phyloP scores from a whole-genome alignment of 2,329 filamentous ascomycete genomes.

The Penicillium sp. region DNA sequence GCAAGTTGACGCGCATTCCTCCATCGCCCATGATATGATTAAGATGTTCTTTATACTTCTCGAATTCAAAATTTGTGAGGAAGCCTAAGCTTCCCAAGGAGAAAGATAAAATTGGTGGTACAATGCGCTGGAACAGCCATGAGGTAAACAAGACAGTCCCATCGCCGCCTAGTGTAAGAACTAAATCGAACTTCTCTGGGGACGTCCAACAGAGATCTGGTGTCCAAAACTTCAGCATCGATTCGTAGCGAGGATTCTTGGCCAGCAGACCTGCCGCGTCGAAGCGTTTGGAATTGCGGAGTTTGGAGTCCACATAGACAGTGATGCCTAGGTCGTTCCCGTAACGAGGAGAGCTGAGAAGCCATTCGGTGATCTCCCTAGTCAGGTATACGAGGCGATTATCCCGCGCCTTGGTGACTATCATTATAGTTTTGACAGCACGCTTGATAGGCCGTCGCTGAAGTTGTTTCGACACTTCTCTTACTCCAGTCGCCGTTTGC shows the following conservation, averaged over 20 bases:
- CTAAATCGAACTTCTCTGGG: conserved; percentile 93
- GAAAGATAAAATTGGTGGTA: conserved; percentile 90
- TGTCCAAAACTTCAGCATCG: conserved; percentile 93
- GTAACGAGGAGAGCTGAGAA: conserved; percentile 84
- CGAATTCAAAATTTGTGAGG: conserved; percentile 93
- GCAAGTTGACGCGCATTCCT: conserved; percentile 94
- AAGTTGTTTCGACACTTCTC: conserved; percentile 92
- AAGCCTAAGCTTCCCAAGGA: conserved; percentile 90
- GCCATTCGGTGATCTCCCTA: conserved; percentile 79
- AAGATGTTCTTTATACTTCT: conserved; percentile 80
- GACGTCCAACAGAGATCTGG: conserved; percentile 91
- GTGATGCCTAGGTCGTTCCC: conserved; percentile 87
- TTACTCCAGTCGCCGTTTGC: conserved; percentile 90
- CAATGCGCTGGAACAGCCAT: conserved; percentile 94
- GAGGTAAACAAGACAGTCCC: conserved; percentile 96
- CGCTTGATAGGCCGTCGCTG: conserved; percentile 88
- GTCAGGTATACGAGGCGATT: conserved; percentile 89
- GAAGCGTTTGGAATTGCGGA: conserved; percentile 84
- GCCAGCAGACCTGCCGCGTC: conserved; percentile 68
- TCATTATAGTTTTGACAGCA: conserved; percentile 92
- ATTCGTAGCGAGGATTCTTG: conserved; percentile 69
- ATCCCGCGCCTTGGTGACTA: conserved; percentile 95
- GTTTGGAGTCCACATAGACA: conserved; percentile 96
- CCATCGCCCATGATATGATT: conserved; percentile 87
- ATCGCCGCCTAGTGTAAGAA: conserved; percentile 88